Base-by-base conservation (phyloP, 495 filamentous ascomycete species). In the Letharia lupina region DNA sequence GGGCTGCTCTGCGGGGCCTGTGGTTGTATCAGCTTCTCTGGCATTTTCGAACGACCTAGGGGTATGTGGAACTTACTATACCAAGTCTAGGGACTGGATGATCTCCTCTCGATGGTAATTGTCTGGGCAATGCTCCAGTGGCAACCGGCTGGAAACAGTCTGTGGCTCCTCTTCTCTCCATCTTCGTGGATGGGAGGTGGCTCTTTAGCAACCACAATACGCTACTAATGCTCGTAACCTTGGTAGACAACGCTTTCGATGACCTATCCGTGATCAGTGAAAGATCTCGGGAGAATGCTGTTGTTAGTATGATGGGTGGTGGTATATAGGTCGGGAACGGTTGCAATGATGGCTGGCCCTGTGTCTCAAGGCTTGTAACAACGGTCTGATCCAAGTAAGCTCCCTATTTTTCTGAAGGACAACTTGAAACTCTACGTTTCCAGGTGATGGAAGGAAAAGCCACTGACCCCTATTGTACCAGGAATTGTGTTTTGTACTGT, bases 61-160 rank as follows among this genome's bases (percentile, higher is more conserved):
- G 9, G 39, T 20, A 10, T 67, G 18, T 4, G 62, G 31, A 23
- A 69, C 81, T 73, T 72, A 84, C 79, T 72, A 83, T 81, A 39
- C 77, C 74, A 28, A 74, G 65, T 65, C 78, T 79, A 37, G 77
- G 73, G 45, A 83, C 77, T 13, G 82, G 82, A 70, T 87, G 84
- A 75, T 77, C 81, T 64, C 78, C 65, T 44, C 82, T 74, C 18
- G 73, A 75, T 33, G 74, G 62, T 67, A 93, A 85, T 42, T 75
- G 77, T 2, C 76, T 54, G 0, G 87, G 81, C 60, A 87, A 84
- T 28, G 84, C 68, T 18, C 77, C 81, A 18, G 84, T 87, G 61
- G 81, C 81, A 62, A 93, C 79, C 35, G 90, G 87, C 13, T 79
- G 70, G 65, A 85, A 84, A 40, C 80, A 76, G 70, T 85, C 76